Evolutionary conservation across 805 yeast species (phyloP).

Genomic region (Cyberlindnera amylophila): DNA sequence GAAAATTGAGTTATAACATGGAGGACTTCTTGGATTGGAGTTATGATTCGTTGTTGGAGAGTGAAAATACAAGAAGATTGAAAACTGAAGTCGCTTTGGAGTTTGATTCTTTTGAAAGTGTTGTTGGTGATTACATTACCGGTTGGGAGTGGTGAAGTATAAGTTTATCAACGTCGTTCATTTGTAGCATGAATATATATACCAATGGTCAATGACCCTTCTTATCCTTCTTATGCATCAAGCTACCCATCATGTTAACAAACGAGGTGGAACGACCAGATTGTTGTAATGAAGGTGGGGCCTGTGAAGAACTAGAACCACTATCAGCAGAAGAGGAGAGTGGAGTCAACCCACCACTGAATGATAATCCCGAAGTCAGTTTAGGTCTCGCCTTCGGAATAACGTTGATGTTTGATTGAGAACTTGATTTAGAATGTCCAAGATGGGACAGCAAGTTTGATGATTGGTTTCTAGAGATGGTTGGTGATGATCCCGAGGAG

Average conservation of each 20-base stretch:
- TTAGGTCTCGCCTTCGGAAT: conserved; percentile 4
- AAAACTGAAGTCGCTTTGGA: conserved; percentile 77
- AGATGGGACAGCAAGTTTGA: conserved; percentile 6
- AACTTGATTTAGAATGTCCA: conserved; percentile 2
- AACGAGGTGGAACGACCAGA: conserved; percentile 25
- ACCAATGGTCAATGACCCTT: too few species aligned
- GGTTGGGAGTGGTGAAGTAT: conserved; percentile 25
- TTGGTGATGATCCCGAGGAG: conserved; percentile 20
- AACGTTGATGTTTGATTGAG: conserved; percentile 2
- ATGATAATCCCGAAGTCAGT: conserved; percentile 6
- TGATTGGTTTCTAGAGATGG: conserved; percentile 22
- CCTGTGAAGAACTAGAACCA: neutral
- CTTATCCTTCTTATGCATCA: conserved; percentile 24
- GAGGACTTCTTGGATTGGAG: conserved; percentile 96
- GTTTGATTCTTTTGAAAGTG: conserved; percentile 42
- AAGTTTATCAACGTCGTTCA: too few species aligned
- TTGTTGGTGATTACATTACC: conserved; percentile 26
- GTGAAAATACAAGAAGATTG: conserved; percentile 60
- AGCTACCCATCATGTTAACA: conserved; percentile 25
- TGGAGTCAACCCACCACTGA: conserved; percentile 10
- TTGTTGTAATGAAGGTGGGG: conserved; percentile 5
- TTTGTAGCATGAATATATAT: too few species aligned
- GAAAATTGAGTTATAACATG: conserved; percentile 79
- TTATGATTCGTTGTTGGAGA: conserved; percentile 59
- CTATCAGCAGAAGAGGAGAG: conserved; percentile 5